phyloP scores from a whole-genome alignment of 768 basidiomycete genomes.

The Auricularia cornea region DNA sequence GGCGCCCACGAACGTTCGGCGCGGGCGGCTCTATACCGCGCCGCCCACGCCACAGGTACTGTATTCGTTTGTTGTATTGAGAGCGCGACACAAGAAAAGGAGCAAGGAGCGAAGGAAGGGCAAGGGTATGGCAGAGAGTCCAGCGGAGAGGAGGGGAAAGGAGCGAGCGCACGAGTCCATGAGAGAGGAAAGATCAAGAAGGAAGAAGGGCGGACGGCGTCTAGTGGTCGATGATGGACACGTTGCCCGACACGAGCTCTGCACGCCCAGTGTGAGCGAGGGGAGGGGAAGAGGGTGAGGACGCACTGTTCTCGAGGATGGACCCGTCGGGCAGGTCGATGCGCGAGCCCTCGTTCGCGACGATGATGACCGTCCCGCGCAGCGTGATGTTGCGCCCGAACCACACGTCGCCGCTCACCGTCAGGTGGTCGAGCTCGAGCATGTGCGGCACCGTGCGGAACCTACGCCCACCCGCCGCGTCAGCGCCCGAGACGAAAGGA shows the following conservation, averaged over 20 bases:
- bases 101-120: too few relatives aligned
- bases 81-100: too few relatives aligned
- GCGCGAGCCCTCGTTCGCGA: slow-evolving; percentile 73
- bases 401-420: slow-evolving; percentile 85
- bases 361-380: slow-evolving; percentile 83
- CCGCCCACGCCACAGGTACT: too few relatives aligned
- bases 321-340: slow-evolving; percentile 82
- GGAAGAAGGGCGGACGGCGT: too few relatives aligned
- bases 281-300: background rate
- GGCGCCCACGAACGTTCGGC: too few relatives aligned
- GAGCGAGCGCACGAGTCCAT: too few relatives aligned
- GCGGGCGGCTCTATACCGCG: too few relatives aligned
- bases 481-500: too few relatives aligned
- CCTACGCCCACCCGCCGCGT: slow-evolving; percentile 24
- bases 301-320: slow-evolving; percentile 62
- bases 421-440: slow-evolving; percentile 88
- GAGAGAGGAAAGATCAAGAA: too few relatives aligned
- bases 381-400: slow-evolving; percentile 83
- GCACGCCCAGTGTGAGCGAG: slow-evolving; percentile 11
- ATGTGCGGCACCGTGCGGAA: slow-evolving; percentile 93
- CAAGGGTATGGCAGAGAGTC: too few relatives aligned
- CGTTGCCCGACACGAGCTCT: slow-evolving; percentile 74
- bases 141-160: too few relatives aligned
- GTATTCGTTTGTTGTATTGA: too few relatives aligned
- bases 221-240: slow-evolving; percentile 63